Evolutionary conservation across 345 rosid species (phyloP), one percentile per base, ranked within the genome.

Genomic region (Ceriops decandra): DNA sequence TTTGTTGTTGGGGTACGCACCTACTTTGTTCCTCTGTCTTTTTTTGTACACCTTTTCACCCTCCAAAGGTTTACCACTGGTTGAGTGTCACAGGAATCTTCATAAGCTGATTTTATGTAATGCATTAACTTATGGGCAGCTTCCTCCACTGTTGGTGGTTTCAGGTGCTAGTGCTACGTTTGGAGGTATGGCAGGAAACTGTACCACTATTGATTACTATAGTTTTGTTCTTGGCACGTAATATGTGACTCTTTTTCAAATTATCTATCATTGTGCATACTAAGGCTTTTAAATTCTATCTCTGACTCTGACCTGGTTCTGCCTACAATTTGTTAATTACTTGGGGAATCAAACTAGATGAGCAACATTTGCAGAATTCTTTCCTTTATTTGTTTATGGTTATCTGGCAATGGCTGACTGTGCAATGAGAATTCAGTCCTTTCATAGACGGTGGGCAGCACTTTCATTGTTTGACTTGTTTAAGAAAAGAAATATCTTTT

Each of bases 141-240:
- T 90, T 79, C 98, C 98, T 24, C 78, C 93, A 28, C 80, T 95
- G 72, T 81, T 90, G 66, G 77, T 78, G 71, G 88, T 84, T 83
- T 91, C 96, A 22, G 88, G 89, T 10, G 86, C 84, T 54, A 85
- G 86, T 74, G 95, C 96, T 81, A 86, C 84, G 57, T 86, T 95
- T 79, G 98, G 99, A 90, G 99, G 99, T 91, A 83, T 32, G 71
- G 30, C 38, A 10, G 5, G 36, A 68, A 47, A 60, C 62, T 72
- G 57, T 26, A 6, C 57, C 0, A 30, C 31, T 46, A 15, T 16
- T 16, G 53, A 42, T 46, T 27, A 7, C n/a, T 26, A 5, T 8
- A 46, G 16, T 19, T 2, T 1, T 58, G 20, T 70, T 70, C 64
- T 58, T 5, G 13, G 30, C 57, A 28, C 28, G 46, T 17, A 46